Evolutionary conservation across 2,329 filamentous ascomycete genomes (phyloP), one percentile per base, ranked within the genome.

Genomic region (Ophiosphaerella herpotricha): DNA sequence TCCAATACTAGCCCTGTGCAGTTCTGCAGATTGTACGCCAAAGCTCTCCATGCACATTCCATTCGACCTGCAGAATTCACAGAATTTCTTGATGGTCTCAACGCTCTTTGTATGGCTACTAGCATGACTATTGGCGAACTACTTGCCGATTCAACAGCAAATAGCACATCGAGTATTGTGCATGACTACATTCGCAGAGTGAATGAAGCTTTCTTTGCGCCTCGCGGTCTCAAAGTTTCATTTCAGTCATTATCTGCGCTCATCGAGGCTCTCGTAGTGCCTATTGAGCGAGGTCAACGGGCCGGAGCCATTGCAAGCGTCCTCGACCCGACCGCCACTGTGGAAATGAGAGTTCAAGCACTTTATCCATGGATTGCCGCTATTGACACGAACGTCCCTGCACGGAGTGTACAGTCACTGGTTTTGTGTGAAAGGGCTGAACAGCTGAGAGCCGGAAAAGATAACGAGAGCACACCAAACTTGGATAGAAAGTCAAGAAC

Each of bases 181-280:
- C 46, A 56, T 4, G 55, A 62, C n/a, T 73, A 70, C 44, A 52
- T 73, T 11, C 42, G 57, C 24, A 45, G 58, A 21, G 56, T 61
- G 4, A 72, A 72, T 34, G 65, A 65, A n/a, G 52, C 54, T 0
- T 72, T 71, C 55, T 73, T 73, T 43, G 64, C 60, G 1, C 67
- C 68, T 1, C 59, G 70, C 5, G 66, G 66, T 1, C 50, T 73
- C 2, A 52, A 42, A 14, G 61, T 70, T 1, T 65, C 61, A 5
- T 40, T 73, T 13, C 43, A 52, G n/a, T 60, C 64, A 2, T 57
- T 69, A 12, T 52, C 58, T 13, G 38, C 50, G 8, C 55, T 73
- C 36, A 38, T 70, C 4, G 47, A 54, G 4, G 40, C 50, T 4
- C 43, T 67, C 5, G 48, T 54, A 2, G 58, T 72, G 11, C 61